Base-by-base conservation (phyloP, 352 stramenopile genomes). In the Aphanomyces stellatus region DNA sequence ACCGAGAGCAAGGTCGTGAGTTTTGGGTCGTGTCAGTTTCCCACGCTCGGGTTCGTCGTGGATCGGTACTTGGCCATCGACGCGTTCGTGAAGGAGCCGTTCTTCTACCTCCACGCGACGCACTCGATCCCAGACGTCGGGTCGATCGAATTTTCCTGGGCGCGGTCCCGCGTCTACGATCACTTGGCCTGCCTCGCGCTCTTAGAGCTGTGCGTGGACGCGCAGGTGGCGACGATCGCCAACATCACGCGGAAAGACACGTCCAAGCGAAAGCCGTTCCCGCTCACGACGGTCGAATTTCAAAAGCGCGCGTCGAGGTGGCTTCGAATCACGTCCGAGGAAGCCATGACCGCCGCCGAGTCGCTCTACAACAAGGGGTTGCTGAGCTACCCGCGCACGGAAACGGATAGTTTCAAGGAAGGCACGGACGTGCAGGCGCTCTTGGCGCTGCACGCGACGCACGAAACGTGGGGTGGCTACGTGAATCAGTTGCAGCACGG, bases 11-110 rank as follows among this genome's bases (percentile, higher is more conserved):
- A 74, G 6, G 91, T 99, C 6, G 89, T 99, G 53, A 98, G 88
- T 72, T 99, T 99, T 76, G 98, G 98, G 8, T 97, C 98, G 2
- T 99, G 98, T 66, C 98, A 99, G 75, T 99, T 99, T 74, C 98
- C 98, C 1, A 99, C 97, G 8, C 86, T 99, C 25, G 98, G 95
- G 28, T 98, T 98, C 66, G 88, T 98, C 33, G 95, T 98, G 15
- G 90, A 98, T 55, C 81, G 94, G 48, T 97, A 91, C 68, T 74
- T 96, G 48, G 78, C 95, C 68, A 98, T 98, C 69, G 83, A 99
- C 74, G 97, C 94, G n/a, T 99, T 99, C 79, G 81, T 98, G 42
- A 76, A 80, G 13, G 95, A 99, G 70, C 72, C 90, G 25, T 99
- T 99, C 77, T 98, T 97, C 85, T 90, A 82, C 59, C 90, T 99